A percentile compares a stretch with the other conserved stretches of the same genome.
phyloP scores from a whole-genome alignment of 352 stramenopile species.

The Blastocystis sp. region DNA sequence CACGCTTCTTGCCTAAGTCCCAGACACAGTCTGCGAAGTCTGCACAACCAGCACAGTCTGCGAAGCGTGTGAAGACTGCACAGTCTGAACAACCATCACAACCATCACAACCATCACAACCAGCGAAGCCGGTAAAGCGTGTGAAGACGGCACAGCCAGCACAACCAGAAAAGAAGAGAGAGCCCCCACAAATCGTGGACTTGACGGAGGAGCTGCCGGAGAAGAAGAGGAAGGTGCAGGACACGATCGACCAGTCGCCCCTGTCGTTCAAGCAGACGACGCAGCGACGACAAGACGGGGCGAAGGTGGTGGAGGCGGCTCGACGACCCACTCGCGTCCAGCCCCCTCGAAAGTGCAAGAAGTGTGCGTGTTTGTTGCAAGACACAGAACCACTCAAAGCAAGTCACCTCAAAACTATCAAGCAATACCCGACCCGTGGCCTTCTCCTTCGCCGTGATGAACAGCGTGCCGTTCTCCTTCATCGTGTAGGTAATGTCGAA shows the following conservation, averaged over 20 bases:
- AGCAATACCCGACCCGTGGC: not conserved
- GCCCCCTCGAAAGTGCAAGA: constrained; percentile 24
- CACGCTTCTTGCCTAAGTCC: not conserved
- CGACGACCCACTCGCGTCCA: not conserved
- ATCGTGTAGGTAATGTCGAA: constrained; percentile 19
- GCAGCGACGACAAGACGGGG: not conserved
- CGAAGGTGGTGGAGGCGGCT: not conserved
- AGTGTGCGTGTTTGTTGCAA: constrained; percentile 14
- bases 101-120: too few relatives aligned
- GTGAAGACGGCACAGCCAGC: not conserved
- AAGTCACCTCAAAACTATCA: not conserved
- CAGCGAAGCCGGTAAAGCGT: not conserved
- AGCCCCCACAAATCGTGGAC: not conserved
- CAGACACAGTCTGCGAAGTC: not conserved
- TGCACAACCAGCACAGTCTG: too few relatives aligned
- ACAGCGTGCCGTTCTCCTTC: constrained; percentile 3
- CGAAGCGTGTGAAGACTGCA: too few relatives aligned
- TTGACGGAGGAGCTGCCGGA: not conserved
- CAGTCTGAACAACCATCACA: too few relatives aligned
- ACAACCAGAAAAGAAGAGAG: not conserved
- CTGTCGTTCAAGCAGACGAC: not conserved
- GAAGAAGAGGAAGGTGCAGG: not conserved
- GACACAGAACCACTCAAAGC: not conserved
- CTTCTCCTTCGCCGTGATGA: constrained; percentile 5
- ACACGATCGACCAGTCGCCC: constrained; percentile 18